Base-by-base conservation (phyloP, 805 yeast species). In the Zygotorulaspora danielsina region DNA sequence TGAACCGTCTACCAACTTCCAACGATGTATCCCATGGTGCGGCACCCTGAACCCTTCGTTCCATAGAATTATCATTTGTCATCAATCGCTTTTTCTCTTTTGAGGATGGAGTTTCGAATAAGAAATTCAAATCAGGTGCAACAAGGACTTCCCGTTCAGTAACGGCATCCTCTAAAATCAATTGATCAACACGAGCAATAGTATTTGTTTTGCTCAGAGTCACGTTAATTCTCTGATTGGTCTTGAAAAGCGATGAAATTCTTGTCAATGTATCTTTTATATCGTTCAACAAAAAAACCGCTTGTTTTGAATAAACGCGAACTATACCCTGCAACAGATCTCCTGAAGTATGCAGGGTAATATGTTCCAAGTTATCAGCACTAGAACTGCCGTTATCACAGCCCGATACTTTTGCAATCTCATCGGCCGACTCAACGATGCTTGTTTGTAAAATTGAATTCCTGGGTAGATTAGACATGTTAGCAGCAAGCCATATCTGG, bases 401-500 rank as follows among this genome's bases (percentile, higher is more conserved):
- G 1, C 59, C 62, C 3, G 70, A 59, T 4, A 75, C 70, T 35
- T 64, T 66, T 29, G 75, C 79, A 50, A 84, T 78, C 16, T 84
- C 87, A 44, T 72, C 68, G 19, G 82, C 75, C 12, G 89, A 81
- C 44, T 78, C 73, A 10, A 74, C 57, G 42, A 89, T 79, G 51
- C 84, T 76, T 10, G 96, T 81, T 51, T 75, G 79, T 34, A 86
- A 67, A 32, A 78, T 77, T 51, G 88, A 95, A 34, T 48, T 49
- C 38, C 51, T 53, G 13, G 62, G 49, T 11, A 58, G 30, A 25
- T 48, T 58, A 4, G 59, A 47, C 63, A 88, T 73, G 57, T 85
- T 88, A 15, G 96, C 90, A 7, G 96, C 96, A 33, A 88, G 70
- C 96, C 96, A 88, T 6, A 87, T 88, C 48, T 81, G 84, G 2